phyloP scores from a whole-genome alignment of 768 basidiomycete genomes.

The Lactarius trivialis region DNA sequence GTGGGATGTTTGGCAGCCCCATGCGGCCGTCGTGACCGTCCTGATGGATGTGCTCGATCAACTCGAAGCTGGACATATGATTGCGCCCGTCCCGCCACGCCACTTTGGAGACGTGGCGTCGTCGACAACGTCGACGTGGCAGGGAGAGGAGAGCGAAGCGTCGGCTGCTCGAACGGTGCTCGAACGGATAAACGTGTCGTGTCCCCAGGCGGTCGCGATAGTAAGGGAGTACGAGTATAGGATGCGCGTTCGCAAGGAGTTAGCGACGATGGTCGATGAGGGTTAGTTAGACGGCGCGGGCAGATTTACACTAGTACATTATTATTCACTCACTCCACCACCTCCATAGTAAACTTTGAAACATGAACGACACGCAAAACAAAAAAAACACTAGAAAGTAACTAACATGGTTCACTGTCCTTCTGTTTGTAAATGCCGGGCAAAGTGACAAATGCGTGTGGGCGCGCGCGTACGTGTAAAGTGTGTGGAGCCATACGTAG shows the following conservation, averaged over 20 bases:
- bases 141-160: slow-evolving; percentile 8
- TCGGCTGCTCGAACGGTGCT: slow-evolving; percentile 1
- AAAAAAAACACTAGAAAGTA: slow-evolving; percentile 6
- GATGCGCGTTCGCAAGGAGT: slow-evolving; percentile 30
- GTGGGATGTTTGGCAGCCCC: slow-evolving; percentile 65
- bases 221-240: slow-evolving; percentile 49
- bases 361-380: not conserved
- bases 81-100: slow-evolving; percentile 35
- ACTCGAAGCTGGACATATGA: slow-evolving; percentile 44
- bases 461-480: not conserved
- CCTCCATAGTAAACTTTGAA: not conserved
- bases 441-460: not conserved
- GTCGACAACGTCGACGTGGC: slow-evolving; percentile 5
- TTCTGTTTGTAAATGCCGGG: not conserved
- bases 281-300: too few relatives aligned
- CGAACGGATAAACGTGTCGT: slow-evolving; percentile 21
- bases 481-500: not conserved
- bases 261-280: slow-evolving; percentile 17
- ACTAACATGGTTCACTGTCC: not conserved
- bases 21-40: slow-evolving; percentile 41
- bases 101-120: slow-evolving; percentile 26
- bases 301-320: slow-evolving; percentile 20
- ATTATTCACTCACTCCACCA: slow-evolving; percentile 21
- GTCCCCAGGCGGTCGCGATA: slow-evolving; percentile 38
- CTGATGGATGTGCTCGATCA: slow-evolving; percentile 42